These are phyloP conservation scores for Amborella trichopoda DNA, from an alignment of 164 flowering plant species.

Conservation along the genomic window DNA sequence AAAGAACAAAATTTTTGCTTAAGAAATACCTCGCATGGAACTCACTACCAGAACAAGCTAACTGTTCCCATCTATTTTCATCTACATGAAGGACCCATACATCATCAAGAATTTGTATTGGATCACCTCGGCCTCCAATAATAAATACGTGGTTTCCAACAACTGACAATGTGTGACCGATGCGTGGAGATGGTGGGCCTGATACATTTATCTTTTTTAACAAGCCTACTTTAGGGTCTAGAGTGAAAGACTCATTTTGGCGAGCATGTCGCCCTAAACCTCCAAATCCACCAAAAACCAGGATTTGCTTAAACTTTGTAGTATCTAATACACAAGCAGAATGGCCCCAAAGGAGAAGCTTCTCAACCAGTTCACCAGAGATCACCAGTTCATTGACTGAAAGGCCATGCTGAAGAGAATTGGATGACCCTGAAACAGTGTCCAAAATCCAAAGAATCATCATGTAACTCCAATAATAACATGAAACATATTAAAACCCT, in stretches of 20 bases:
- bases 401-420: conserved; percentile 20
- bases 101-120: conserved; percentile 57
- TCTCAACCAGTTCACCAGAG: conserved; percentile 68
- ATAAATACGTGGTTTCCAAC: conserved; percentile 55
- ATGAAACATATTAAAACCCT: too few species aligned
- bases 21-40: conserved; percentile 62
- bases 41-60: conserved; percentile 35
- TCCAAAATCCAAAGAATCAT: too few species aligned
- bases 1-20: too few species aligned
- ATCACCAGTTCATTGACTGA: conserved; percentile 25
- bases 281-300: conserved; percentile 93
- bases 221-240: conserved; percentile 38
- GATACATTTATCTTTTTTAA: conserved; percentile 22
- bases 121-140: conserved; percentile 91
- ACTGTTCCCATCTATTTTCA: conserved; percentile 36
- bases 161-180: conserved; percentile 70
- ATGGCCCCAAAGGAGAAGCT: conserved; percentile 87
- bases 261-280: conserved; percentile 87
- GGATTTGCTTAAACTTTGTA: conserved; percentile 15
- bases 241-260: conserved; percentile 51
- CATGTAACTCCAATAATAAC: too few species aligned
- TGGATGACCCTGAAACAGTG: conserved; percentile 54
- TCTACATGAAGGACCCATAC: conserved; percentile 55
- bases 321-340: conserved; percentile 39
- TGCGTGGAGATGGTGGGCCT: conserved; percentile 53